phyloP scores from a whole-genome alignment of 2,329 filamentous ascomycete species.

The Spiromastix sp. region DNA sequence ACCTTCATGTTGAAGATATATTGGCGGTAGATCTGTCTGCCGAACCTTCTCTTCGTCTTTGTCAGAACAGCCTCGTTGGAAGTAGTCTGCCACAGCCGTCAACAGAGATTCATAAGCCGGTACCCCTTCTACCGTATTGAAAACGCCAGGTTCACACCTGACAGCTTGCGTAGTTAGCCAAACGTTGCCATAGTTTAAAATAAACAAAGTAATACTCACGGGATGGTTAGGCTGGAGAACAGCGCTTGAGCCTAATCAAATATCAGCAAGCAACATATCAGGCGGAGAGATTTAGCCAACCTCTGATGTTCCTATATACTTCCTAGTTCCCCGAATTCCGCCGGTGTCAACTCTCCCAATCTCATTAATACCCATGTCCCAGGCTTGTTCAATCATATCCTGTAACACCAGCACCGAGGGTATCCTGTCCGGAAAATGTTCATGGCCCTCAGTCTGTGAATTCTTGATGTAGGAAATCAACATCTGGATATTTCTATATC shows the following conservation, averaged over 20 bases:
- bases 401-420: constrained; percentile 77
- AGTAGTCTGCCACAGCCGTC: constrained; percentile 67
- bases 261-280: constrained; percentile 9
- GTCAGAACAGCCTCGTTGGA: constrained; percentile 43
- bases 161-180: constrained; percentile 3
- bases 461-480: constrained; percentile 67
- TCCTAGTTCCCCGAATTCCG: constrained; percentile 75
- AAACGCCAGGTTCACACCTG: constrained; percentile 51
- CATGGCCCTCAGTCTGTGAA: constrained; percentile 44
- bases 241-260: constrained; percentile 61
- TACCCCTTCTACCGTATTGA: constrained; percentile 38
- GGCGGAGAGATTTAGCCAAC: constrained; percentile 32
- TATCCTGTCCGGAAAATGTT: constrained; percentile 49
- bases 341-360: constrained; percentile 72
- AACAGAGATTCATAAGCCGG: constrained; percentile 46
- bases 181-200: background rate
- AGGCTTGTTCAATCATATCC: constrained; percentile 75
- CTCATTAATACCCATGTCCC: constrained; percentile 73
- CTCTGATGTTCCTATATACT: constrained; percentile 92
- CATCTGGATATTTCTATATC: constrained; percentile 93
- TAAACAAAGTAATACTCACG: constrained; percentile 35
- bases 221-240: constrained; percentile 58
- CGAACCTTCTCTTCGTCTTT: constrained; percentile 52
- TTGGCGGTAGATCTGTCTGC: constrained; percentile 62
- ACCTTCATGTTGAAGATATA: constrained; percentile 83